A percentile compares a stretch with the other conserved stretches of the same genome.
phyloP scores from a whole-genome alignment of 2,329 filamentous ascomycete species.

The Aaosphaeria pasadenensis region DNA sequence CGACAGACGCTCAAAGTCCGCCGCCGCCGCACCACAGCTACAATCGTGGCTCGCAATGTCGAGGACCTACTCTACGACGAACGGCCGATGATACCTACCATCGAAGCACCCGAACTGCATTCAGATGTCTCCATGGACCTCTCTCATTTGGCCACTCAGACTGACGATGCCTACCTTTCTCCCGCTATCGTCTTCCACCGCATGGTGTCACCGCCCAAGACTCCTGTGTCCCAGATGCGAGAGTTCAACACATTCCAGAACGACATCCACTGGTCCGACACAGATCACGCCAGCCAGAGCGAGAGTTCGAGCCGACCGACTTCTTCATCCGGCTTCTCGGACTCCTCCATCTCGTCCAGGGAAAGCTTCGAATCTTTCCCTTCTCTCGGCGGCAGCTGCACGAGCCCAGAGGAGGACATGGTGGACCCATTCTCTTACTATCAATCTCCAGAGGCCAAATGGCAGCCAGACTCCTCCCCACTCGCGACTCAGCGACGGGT shows the following conservation, averaged over 20 bases:
- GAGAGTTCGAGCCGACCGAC: slow-evolving; percentile 52
- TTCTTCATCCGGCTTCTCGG: slow-evolving; percentile 58
- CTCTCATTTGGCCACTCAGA: slow-evolving; percentile 17
- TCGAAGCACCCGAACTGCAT: slow-evolving; percentile 45
- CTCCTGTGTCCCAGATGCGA: slow-evolving; percentile 43
- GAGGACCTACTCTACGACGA: slow-evolving; percentile 21
- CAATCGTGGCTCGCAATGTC: slow-evolving; percentile 14
- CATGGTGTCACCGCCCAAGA: slow-evolving; percentile 48
- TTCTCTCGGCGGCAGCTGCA: slow-evolving; percentile 59
- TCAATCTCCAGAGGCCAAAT: slow-evolving; percentile 27
- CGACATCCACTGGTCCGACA: slow-evolving; percentile 29
- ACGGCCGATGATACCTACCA: slow-evolving; percentile 44
- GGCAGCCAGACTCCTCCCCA: slow-evolving; percentile 28
- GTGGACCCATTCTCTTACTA: slow-evolving; percentile 54
- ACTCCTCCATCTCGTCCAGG: slow-evolving; percentile 61
- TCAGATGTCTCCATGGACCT: slow-evolving; percentile 23
- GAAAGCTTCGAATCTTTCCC: slow-evolving; percentile 55
- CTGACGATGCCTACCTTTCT: slow-evolving; percentile 41
- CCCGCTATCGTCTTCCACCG: slow-evolving; percentile 37
- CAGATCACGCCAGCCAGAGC: slow-evolving; percentile 29
- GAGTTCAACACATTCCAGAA: slow-evolving; percentile 24
- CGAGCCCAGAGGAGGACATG: slow-evolving; percentile 59
- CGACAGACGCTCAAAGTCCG: slow-evolving; percentile 49
- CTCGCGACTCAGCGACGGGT: slow-evolving; percentile 22
- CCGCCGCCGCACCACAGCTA: slow-evolving; percentile 40